Evolutionary conservation across 768 basidiomycete species (phyloP).

Genomic region (Boletus reticuloceps): DNA sequence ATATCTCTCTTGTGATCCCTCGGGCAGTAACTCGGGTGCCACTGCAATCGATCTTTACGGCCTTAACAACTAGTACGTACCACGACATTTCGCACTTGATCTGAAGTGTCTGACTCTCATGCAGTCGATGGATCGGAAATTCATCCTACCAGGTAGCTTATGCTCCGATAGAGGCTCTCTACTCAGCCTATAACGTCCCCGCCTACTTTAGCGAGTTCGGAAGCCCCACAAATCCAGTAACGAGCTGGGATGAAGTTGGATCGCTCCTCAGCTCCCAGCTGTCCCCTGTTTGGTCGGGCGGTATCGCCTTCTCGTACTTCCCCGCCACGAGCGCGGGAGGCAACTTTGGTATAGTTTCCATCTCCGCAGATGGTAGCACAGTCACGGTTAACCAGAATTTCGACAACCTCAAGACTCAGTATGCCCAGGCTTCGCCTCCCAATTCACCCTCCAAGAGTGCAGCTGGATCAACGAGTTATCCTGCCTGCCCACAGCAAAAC

Average conservation of each 20-base stretch:
- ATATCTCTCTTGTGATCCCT: constrained; percentile 76
- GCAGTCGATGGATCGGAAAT: constrained; percentile 81
- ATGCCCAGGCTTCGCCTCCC: constrained; percentile 51
- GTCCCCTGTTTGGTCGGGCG: constrained; percentile 83
- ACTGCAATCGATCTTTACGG: constrained; percentile 84
- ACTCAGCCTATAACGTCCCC: constrained; percentile 65
- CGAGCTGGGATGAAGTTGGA: constrained; percentile 72
- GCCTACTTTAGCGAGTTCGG: constrained; percentile 93
- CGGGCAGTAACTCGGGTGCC: constrained; percentile 47
- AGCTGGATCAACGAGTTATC: constrained; percentile 49
- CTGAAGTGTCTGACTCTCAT: constrained; percentile 8
- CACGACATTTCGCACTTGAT: neutral
- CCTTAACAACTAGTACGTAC: constrained; percentile 77
- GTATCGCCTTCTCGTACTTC: constrained; percentile 89
- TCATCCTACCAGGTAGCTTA: constrained; percentile 58
- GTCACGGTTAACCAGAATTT: constrained; percentile 73
- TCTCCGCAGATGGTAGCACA: constrained; percentile 61
- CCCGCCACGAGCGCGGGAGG: constrained; percentile 70
- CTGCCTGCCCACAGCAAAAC: constrained; percentile 62
- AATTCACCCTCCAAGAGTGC: constrained; percentile 59
- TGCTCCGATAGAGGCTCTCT: constrained; percentile 50
- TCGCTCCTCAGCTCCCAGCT: constrained; percentile 73
- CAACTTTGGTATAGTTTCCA: constrained; percentile 82
- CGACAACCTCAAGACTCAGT: constrained; percentile 59
- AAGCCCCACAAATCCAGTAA: constrained; percentile 63